Evolutionary conservation across 495 filamentous ascomycete genomes (phyloP).

Genomic region (Neurospora tetrasperma): DNA sequence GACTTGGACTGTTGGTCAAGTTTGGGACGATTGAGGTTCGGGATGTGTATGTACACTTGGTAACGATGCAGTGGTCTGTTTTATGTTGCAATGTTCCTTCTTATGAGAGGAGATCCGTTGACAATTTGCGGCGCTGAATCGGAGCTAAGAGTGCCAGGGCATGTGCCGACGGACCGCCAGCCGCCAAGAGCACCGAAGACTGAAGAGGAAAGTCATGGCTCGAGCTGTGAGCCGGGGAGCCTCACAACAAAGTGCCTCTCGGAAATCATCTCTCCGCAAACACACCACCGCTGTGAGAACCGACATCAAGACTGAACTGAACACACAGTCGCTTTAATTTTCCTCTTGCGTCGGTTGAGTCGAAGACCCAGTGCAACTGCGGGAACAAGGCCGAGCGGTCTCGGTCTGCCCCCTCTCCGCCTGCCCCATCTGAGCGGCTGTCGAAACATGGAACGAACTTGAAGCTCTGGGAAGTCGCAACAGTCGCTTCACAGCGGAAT

Average conservation of each 20-base stretch:
- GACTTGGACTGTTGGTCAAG: slow-evolving; percentile 4
- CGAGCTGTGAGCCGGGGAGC: not conserved
- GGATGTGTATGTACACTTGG: slow-evolving; percentile 9
- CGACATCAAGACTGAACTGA: not conserved
- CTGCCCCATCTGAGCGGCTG: not conserved
- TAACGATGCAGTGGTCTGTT: slow-evolving; percentile 2
- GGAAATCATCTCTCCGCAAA: not conserved
- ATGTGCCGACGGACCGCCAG: not conserved
- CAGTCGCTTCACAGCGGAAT: not conserved
- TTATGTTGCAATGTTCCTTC: too few relatives aligned
- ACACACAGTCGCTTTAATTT: not conserved
- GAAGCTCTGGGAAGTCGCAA: not conserved
- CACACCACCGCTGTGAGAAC: not conserved
- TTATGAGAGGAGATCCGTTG: not conserved
- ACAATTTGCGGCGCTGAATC: slow-evolving; percentile 8
- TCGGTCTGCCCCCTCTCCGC: not conserved
- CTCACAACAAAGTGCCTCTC: not conserved
- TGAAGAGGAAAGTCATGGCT: not conserved
- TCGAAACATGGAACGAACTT: not conserved
- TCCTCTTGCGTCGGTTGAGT: not conserved
- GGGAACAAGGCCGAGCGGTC: not conserved
- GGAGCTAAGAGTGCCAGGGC: not conserved
- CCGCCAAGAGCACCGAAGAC: not conserved
- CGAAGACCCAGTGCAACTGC: not conserved
- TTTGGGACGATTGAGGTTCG: slow-evolving; percentile 21